Base-by-base conservation (phyloP, 1,284 basidiomycete species). In the Leccinum pachyderme region DNA sequence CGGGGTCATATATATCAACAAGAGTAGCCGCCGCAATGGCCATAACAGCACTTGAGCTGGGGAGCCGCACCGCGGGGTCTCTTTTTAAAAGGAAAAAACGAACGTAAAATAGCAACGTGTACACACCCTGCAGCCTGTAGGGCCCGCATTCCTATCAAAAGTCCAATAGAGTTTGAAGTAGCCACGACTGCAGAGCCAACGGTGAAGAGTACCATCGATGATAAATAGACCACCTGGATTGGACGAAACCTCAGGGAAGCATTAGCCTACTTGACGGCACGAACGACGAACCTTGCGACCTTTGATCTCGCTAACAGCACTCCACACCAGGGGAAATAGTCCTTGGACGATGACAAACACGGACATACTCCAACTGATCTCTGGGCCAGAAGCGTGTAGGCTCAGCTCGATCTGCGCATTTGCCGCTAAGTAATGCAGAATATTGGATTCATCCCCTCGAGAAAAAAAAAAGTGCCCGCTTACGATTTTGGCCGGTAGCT, bases 291-390 rank as follows among this genome's bases (percentile, higher is more conserved):
- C 87, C 78, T 89, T 93, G 44, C 92, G 77, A 1, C 92, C 92
- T 58, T 84, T 85, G 29, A 95, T 81, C 68, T 95, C 92, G 55
- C 86, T 89, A 18, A 92, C 72, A 0, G 85, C 79, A 43, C 79
- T 83, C 91, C 91, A 93, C 3, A 88, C 54, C 27, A 89, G 61
- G 0, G 90, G 90, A 47, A 84, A 73, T 18, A 75, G 62, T 1
- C 91, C 90, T 70, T 91, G 90, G 12, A 87, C 67, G n/a, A 92
- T 74, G 61, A 95, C 88, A 72, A 92, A 95, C 12, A 92, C 62
- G 3, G 89, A 87, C 27, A 95, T 68, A 63, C 82, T 89, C 63
- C 87, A 76, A 50, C 90, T 89, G 54, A 95, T 86, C 51, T 91
- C 77, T 2, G 80, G 76, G 50, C 82, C 77, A 0, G 82, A 84